Conservation (phyloP, 345 rosid genomes). For the Rhodamnia argentea region DNA sequence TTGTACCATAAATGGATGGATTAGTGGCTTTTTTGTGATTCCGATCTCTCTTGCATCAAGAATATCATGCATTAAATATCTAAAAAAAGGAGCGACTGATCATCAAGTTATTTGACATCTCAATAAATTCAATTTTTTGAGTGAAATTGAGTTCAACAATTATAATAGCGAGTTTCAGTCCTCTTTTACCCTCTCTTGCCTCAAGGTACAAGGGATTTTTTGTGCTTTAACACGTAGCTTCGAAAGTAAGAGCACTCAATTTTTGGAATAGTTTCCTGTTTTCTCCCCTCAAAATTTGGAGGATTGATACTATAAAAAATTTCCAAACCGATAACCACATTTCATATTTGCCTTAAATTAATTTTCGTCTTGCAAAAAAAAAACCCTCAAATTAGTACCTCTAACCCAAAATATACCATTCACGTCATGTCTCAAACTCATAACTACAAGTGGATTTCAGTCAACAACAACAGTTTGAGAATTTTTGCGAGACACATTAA, state of each 20-base stretch:
- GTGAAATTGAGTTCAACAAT: not conserved
- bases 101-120: not conserved
- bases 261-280: not conserved
- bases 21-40: not conserved
- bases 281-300: not conserved
- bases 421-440: not conserved
- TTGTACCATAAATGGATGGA: not conserved
- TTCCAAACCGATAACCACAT: accelerated
- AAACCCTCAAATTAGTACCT: not conserved
- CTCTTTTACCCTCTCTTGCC: not conserved
- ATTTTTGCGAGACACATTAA: not conserved
- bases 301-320: not conserved
- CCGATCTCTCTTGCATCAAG: not conserved
- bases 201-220: not conserved
- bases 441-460: not conserved
- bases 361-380: not conserved
- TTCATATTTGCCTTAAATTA: not conserved
- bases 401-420: not conserved
- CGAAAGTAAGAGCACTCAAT: not conserved
- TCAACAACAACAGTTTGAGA: not conserved
- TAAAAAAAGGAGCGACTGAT: not conserved
- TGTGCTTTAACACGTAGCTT: not conserved
- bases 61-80: not conserved
- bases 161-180: not conserved
- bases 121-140: not conserved